Percentiles rank a stretch among this genome's conserved stretches.
Evolutionary conservation across 2,329 filamentous ascomycete genomes (phyloP).

Genomic region (Clonostachys rosea): DNA sequence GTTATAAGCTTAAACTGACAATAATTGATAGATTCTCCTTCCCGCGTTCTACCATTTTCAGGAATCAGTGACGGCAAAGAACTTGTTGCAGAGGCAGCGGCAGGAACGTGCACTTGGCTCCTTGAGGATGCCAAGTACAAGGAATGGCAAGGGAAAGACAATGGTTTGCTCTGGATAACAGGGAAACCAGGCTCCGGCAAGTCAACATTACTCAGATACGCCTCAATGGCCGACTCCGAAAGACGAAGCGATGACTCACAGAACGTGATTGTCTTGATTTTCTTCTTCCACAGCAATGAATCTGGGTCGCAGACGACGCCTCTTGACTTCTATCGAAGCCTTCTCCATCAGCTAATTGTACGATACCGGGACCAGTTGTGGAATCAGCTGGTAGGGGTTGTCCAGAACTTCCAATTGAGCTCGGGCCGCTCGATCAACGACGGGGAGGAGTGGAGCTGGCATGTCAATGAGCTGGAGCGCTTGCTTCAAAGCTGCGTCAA

Average conservation of each 20-base stretch:
- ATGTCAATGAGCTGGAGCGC: not conserved
- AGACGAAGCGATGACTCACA: not conserved
- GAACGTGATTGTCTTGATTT: not conserved
- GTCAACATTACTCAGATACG: not conserved
- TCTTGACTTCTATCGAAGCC: not conserved
- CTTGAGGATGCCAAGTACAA: not conserved
- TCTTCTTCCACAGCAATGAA: not conserved
- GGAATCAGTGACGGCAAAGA: not conserved
- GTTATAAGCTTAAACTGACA: no score
- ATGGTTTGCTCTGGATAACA: not conserved
- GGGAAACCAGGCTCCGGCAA: not conserved
- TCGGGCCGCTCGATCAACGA: no score
- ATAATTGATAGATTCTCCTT: no score
- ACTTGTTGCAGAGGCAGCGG: not conserved
- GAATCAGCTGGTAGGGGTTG: not conserved
- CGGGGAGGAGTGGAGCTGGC: not conserved
- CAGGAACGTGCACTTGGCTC: not conserved
- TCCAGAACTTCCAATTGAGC: not conserved
- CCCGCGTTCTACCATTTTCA: not conserved
- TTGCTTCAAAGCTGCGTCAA: not conserved
- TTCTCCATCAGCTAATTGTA: not conserved
- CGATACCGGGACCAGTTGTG: not conserved
- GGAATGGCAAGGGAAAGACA: not conserved
- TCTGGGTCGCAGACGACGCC: not conserved
- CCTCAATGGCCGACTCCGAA: not conserved